Evolutionary conservation across 1,284 basidiomycete species (phyloP).

Genomic region (Phylloboletellus chloephorus): DNA sequence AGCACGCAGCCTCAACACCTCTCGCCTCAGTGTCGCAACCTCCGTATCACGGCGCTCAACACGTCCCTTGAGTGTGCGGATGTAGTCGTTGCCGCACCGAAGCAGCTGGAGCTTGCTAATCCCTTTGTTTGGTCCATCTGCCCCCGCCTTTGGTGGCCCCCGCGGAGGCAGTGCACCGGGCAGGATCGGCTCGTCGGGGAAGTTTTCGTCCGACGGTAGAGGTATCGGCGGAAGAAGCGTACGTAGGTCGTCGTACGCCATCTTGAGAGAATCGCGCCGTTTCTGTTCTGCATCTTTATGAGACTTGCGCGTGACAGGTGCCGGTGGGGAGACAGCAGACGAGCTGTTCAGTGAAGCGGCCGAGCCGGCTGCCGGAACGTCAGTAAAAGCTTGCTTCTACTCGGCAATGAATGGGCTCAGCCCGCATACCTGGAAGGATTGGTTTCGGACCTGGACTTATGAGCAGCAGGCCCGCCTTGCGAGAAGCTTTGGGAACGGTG

Average conservation of each 20-base stretch:
- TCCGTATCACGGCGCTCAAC: slow-evolving; percentile 82
- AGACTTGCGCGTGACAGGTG: slow-evolving; percentile 63
- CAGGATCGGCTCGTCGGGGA: slow-evolving; percentile 57
- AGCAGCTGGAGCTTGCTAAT: slow-evolving; percentile 93
- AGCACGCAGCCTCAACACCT: slow-evolving; percentile 60
- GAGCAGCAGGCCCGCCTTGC: slow-evolving; percentile 27
- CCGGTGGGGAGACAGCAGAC: slow-evolving; percentile 27
- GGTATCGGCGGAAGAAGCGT: slow-evolving; percentile 84
- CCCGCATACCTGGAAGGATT: slow-evolving; percentile 57
- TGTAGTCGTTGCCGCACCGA: slow-evolving; percentile 85
- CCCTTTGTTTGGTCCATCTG: slow-evolving; percentile 88
- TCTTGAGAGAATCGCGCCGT: slow-evolving; percentile 91
- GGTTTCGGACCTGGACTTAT: slow-evolving; percentile 47
- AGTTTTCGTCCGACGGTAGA: slow-evolving; percentile 64
- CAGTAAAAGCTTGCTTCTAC: slow-evolving; percentile 5
- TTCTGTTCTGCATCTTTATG: slow-evolving; percentile 99
- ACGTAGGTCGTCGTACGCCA: slow-evolving; percentile 92
- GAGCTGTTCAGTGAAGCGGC: slow-evolving; percentile 22
- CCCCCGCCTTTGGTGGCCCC: slow-evolving; percentile 79
- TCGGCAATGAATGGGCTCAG: background rate
- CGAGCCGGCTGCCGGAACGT: slow-evolving; percentile 21
- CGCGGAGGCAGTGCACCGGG: slow-evolving; percentile 84
- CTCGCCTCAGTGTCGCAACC: slow-evolving; percentile 63
- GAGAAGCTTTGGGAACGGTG: slow-evolving; percentile 22
- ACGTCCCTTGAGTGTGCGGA: slow-evolving; percentile 70